Conservation (phyloP, 2,329 filamentous ascomycete genomes). For the Basipetospora chlamydospora region DNA sequence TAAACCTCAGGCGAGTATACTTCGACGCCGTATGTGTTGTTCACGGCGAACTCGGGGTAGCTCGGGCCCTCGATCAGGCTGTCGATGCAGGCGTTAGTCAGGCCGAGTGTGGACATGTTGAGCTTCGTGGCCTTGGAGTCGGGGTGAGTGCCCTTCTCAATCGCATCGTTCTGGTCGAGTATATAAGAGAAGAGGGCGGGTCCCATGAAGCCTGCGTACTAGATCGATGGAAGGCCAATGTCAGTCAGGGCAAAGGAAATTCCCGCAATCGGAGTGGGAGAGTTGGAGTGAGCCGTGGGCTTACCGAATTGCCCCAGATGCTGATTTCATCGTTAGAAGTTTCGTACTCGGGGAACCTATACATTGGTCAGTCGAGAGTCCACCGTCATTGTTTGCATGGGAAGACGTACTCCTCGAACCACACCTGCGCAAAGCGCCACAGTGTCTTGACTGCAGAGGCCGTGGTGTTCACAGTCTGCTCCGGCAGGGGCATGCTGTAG, state of each 20-base stretch:
- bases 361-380: too few relatives aligned
- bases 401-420: constrained; percentile 26
- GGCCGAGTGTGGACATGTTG: constrained; percentile 46
- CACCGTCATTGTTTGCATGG: too few relatives aligned
- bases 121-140: constrained; percentile 32
- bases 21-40: constrained; percentile 52
- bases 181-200: constrained; percentile 45
- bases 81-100: constrained; percentile 60
- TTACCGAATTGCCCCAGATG: constrained; percentile 33
- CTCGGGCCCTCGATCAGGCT: constrained; percentile 42
- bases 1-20: constrained; percentile 34
- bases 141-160: constrained; percentile 14
- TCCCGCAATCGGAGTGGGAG: too few relatives aligned
- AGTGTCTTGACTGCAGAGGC: constrained; percentile 40
- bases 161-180: constrained; percentile 45
- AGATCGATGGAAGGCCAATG: too few relatives aligned
- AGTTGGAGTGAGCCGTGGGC: too few relatives aligned
- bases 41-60: constrained; percentile 41
- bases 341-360: constrained; percentile 41
- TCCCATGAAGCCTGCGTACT: constrained; percentile 57
- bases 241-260: too few relatives aligned
- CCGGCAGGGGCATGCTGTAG: constrained; percentile 15
- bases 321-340: constrained; percentile 40
- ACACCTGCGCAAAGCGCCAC: constrained; percentile 52
- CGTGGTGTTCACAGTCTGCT: constrained; percentile 32